phyloP scores from a whole-genome alignment of 768 basidiomycete genomes.

The Amanita exitialis region DNA sequence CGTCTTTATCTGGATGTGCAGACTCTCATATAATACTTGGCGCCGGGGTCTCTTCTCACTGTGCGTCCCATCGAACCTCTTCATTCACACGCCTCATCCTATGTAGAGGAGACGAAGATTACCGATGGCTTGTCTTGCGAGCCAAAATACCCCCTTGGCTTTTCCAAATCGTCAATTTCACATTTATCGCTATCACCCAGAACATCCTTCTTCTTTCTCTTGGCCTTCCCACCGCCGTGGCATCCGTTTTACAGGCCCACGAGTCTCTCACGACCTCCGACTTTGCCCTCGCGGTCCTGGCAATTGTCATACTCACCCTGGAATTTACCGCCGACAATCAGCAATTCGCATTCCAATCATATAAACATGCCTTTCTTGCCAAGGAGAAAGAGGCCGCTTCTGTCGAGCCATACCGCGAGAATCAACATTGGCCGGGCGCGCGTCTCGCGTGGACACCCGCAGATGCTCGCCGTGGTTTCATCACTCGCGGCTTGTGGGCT shows the following conservation, averaged over 20 bases:
- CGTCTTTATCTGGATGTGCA: constrained; percentile 57
- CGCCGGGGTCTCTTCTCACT: constrained; percentile 71
- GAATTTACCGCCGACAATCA: constrained; percentile 91
- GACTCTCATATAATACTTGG: constrained; percentile 75
- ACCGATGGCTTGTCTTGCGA: constrained; percentile 81
- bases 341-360: constrained; percentile 77
- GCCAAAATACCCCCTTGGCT: constrained; percentile 33
- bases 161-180: constrained; percentile 37
- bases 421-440: constrained; percentile 54
- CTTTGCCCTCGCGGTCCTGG: constrained; percentile 44
- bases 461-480: constrained; percentile 73
- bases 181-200: constrained; percentile 72
- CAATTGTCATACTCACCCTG: constrained; percentile 45
- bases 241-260: constrained; percentile 43
- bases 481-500: constrained; percentile 77
- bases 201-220: constrained; percentile 73
- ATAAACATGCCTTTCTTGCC: constrained; percentile 47
- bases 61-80: constrained; percentile 26
- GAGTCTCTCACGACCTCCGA: constrained; percentile 48
- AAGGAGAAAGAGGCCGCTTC: constrained; percentile 21
- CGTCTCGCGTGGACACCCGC: constrained; percentile 55
- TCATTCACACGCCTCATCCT: background rate
- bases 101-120: constrained; percentile 74
- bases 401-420: constrained; percentile 28
- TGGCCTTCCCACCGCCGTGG: constrained; percentile 49